These are phyloP conservation scores for Coleophoma crateriformis DNA, from an alignment of 2,329 filamentous ascomycete species.

Conservation along the genomic window DNA sequence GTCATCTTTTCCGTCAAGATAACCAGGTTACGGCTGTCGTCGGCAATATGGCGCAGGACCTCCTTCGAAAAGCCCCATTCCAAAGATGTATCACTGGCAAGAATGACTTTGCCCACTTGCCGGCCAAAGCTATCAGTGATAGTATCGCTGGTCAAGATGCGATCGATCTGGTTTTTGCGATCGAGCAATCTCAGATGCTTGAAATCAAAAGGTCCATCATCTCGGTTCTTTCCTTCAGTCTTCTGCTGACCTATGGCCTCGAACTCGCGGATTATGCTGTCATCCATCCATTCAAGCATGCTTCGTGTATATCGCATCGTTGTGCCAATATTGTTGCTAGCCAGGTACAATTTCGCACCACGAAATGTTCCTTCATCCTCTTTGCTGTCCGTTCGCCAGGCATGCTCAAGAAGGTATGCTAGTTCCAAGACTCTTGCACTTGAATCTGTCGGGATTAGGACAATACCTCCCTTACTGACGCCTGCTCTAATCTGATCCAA, in stretches of 20 bases:
- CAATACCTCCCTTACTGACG: conserved; percentile 77
- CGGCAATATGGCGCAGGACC: conserved; percentile 66
- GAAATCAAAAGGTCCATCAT: conserved; percentile 81
- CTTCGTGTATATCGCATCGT: conserved; percentile 88
- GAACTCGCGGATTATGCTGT: conserved; percentile 87
- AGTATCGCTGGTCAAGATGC: conserved; percentile 46
- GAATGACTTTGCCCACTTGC: conserved; percentile 64
- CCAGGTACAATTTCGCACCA: conserved; percentile 66
- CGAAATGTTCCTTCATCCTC: conserved; percentile 46
- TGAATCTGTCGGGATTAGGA: conserved; percentile 90
- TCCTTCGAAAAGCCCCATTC: conserved; percentile 95
- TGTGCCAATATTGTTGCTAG: conserved; percentile 78
- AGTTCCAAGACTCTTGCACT: conserved; percentile 91
- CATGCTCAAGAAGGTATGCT: conserved; percentile 86
- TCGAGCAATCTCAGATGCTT: conserved; percentile 80
- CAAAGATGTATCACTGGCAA: conserved; percentile 83
- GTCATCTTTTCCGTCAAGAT: conserved; percentile 75
- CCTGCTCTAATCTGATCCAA: conserved; percentile 77
- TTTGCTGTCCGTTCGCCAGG: conserved; percentile 67
- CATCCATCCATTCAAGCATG: conserved; percentile 99
- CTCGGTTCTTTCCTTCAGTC: conserved; percentile 39
- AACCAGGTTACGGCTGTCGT: conserved; percentile 75
- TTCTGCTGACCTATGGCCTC: conserved; percentile 53
- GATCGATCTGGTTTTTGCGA: conserved; percentile 72
- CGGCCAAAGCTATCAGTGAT: conserved; percentile 32